Evolutionary conservation across 768 basidiomycete genomes (phyloP).

Genomic region (Mycena rosella): DNA sequence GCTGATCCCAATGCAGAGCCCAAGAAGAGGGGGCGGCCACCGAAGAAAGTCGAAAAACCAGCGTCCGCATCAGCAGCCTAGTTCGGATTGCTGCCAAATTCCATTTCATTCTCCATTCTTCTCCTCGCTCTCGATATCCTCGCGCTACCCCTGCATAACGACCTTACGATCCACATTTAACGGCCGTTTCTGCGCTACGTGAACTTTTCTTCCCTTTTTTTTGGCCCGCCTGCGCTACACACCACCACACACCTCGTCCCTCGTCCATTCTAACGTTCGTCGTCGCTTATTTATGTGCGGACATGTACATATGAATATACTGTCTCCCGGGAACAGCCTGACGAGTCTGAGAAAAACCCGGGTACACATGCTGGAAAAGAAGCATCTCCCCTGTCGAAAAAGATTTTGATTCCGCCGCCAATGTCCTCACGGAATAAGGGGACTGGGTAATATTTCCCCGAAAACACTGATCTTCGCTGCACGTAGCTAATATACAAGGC

Average conservation of each 20-base stretch:
- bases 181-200: slow-evolving; percentile 26
- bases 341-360: slow-evolving; percentile 37
- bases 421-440: slow-evolving; percentile 32
- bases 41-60: slow-evolving; percentile 56
- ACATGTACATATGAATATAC: slow-evolving; percentile 50
- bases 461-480: slow-evolving; percentile 17
- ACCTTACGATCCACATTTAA: slow-evolving; percentile 14
- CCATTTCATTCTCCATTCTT: slow-evolving; percentile 7
- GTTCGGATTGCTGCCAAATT: slow-evolving; percentile 20
- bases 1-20: slow-evolving; percentile 65
- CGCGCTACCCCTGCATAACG: slow-evolving; percentile 14
- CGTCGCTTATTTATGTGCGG: slow-evolving; percentile 49
- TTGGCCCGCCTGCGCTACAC: slow-evolving; percentile 27
- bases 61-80: slow-evolving; percentile 26
- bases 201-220: slow-evolving; percentile 43
- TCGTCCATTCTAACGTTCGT: slow-evolving; percentile 36
- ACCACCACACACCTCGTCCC: slow-evolving; percentile 36
- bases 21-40: slow-evolving; percentile 82
- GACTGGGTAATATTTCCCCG: slow-evolving; percentile 33
- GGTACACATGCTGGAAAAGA: slow-evolving; percentile 41
- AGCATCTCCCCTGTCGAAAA: slow-evolving; percentile 43
- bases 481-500: slow-evolving; percentile 25
- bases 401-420: slow-evolving; percentile 48
- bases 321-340: slow-evolving; percentile 41
- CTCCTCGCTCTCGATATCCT: slow-evolving; percentile 25